Conservation (phyloP, 2,329 filamentous ascomycete species). For the Scortechinia acanthostroma region DNA sequence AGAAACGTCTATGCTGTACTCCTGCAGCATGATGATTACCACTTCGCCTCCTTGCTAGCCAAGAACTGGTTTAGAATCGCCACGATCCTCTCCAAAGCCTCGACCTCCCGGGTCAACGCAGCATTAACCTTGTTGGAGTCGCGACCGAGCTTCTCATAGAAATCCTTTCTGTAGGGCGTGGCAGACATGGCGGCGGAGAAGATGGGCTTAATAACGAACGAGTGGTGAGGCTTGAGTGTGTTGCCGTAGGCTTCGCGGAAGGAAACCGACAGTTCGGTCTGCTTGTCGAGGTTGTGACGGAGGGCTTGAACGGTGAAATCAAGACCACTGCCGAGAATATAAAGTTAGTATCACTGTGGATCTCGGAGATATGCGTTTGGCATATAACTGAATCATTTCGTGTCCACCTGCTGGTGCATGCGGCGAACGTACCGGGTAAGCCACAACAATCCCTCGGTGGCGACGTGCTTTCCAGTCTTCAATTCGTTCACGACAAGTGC, state of each 20-base stretch:
- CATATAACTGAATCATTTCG: slow-evolving; percentile 1
- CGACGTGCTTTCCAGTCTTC: slow-evolving; percentile 79
- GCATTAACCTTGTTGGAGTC: slow-evolving; percentile 53
- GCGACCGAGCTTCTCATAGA: slow-evolving; percentile 78
- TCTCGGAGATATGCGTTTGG: slow-evolving; percentile 4
- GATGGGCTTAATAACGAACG: slow-evolving; percentile 80
- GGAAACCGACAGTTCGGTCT: slow-evolving; percentile 70
- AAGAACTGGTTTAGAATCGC: slow-evolving; percentile 66
- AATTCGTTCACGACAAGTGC: slow-evolving; percentile 79
- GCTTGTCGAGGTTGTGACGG: slow-evolving; percentile 65
- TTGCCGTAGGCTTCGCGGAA: slow-evolving; percentile 79
- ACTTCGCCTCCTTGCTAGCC: slow-evolving; percentile 36
- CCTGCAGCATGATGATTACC: slow-evolving; percentile 11
- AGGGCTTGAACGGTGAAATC: slow-evolving; percentile 88
- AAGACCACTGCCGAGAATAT: slow-evolving; percentile 58
- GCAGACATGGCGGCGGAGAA: slow-evolving; percentile 91
- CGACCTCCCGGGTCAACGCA: slow-evolving; percentile 67
- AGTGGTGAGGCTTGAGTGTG: slow-evolving; percentile 89
- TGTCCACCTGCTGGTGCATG: slow-evolving; percentile 6
- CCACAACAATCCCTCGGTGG: slow-evolving; percentile 87
- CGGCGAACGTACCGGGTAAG: slow-evolving; percentile 62
- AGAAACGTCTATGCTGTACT: background rate
- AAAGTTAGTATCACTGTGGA: background rate
- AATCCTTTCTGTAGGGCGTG: slow-evolving; percentile 86
- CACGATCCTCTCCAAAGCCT: slow-evolving; percentile 71